Conservation (phyloP, 805 yeast genomes). For the Wickerhamiella sergipiensis region DNA sequence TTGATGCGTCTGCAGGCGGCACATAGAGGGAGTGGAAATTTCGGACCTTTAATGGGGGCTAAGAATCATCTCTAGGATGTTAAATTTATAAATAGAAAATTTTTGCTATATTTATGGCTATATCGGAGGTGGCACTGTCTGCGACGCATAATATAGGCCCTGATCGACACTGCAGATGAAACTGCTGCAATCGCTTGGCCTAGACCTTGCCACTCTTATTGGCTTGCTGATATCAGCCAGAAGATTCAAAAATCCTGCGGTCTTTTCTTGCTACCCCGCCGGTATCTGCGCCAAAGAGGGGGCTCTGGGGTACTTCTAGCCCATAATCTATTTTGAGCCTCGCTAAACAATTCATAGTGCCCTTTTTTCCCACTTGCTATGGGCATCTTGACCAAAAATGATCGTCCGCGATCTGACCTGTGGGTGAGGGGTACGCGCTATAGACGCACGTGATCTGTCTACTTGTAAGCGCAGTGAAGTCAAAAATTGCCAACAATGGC, state of each 20-base stretch:
- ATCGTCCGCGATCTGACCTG: not conserved
- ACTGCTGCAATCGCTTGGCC: not conserved
- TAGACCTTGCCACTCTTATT: not conserved
- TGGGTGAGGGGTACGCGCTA: not conserved
- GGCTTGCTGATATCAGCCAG: not conserved
- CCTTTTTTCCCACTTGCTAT: not conserved
- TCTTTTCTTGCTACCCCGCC: not conserved
- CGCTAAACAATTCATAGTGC: not conserved
- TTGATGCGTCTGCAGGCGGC: not conserved
- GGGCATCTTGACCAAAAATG: not conserved
- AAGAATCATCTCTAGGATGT: not conserved
- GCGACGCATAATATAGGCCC: not conserved
- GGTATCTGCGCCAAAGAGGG: not conserved
- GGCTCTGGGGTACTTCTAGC: too few species aligned
- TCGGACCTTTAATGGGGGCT: not conserved
- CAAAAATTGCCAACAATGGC: not conserved
- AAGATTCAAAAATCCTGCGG: not conserved
- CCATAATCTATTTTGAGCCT: not conserved
- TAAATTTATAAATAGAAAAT: not conserved
- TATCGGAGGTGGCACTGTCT: not conserved
- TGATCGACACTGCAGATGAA: not conserved
- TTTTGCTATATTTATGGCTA: not conserved
- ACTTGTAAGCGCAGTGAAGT: not conserved
- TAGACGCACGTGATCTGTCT: not conserved
- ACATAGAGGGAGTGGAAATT: not conserved